Percentiles rank a stretch among this genome's conserved stretches.
Evolutionary conservation across 176 grass and related monocot genomes (phyloP).

Genomic region (Avena sativa): DNA sequence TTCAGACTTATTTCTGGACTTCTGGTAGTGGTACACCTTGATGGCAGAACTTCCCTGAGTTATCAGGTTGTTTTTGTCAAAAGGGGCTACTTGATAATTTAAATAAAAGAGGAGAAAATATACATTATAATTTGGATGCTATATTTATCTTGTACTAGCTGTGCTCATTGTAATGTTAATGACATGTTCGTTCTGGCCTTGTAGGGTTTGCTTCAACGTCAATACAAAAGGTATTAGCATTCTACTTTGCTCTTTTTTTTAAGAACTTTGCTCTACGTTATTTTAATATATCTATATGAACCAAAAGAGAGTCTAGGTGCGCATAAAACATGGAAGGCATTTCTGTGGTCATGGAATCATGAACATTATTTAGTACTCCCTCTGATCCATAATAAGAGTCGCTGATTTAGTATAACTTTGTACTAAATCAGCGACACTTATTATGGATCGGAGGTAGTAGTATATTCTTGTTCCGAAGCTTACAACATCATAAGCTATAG

Average conservation of each 20-base stretch:
- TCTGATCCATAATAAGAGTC: too few relatives aligned
- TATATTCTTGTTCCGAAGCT: constrained; percentile 2
- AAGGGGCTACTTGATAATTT: constrained; percentile 28
- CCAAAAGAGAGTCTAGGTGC: background rate
- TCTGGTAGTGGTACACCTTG: constrained; percentile 16
- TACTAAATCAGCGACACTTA: too few relatives aligned
- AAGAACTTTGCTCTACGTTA: constrained; percentile 28
- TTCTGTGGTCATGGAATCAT: constrained; percentile 12
- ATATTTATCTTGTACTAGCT: constrained; percentile 1
- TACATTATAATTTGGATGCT: constrained; percentile 6
- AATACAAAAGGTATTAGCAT: constrained; percentile 61
- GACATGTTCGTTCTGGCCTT: constrained; percentile 50
- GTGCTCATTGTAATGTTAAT: constrained; percentile 50
- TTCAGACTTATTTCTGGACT: constrained; percentile 23
- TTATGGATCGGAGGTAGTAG: background rate
- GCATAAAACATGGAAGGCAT: constrained; percentile 23
- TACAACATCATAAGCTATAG: background rate
- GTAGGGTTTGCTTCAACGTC: constrained; percentile 55
- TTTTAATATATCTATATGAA: constrained; percentile 26
- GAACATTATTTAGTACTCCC: background rate
- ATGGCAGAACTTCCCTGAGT: constrained; percentile 31
- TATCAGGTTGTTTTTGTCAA: constrained; percentile 28
- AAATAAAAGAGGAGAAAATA: background rate
- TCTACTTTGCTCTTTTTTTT: constrained; percentile 24
- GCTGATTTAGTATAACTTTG: too few relatives aligned